Evolutionary conservation across 108 stramenopile species (phyloP).

Genomic region (Schizochytrium sp.): DNA sequence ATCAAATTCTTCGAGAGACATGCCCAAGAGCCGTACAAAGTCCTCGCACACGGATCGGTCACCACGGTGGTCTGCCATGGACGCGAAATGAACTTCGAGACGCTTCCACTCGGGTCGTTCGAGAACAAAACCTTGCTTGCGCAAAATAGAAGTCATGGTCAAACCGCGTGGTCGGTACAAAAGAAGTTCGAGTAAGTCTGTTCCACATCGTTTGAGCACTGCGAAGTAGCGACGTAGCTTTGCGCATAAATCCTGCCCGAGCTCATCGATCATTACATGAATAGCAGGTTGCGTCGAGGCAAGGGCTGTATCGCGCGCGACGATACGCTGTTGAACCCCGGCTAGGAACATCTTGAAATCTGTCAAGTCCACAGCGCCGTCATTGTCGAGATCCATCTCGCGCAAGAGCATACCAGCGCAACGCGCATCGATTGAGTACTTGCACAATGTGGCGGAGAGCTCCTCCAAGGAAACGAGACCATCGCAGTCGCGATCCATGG

Average conservation of each 20-base stretch:
- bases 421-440: not conserved
- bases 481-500: not conserved
- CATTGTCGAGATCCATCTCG: not conserved
- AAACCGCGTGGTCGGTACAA: not conserved
- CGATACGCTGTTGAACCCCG: too few relatives aligned
- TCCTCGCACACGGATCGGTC: not conserved
- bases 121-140: not conserved
- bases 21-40: not conserved
- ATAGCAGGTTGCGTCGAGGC: not conserved
- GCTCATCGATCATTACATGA: not conserved
- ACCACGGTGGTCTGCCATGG: not conserved
- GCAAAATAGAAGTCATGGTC: not conserved
- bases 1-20: not conserved
- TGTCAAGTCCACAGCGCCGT: not conserved
- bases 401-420: not conserved
- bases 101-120: not conserved
- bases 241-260: not conserved
- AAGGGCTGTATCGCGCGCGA: too few relatives aligned
- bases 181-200: not conserved
- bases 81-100: not conserved
- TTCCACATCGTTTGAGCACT: not conserved
- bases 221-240: not conserved
- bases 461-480: not conserved
- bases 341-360: not conserved
- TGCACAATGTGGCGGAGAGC: not conserved